Base-by-base conservation (phyloP, 768 basidiomycete species). In the Termitomyces sp. region DNA sequence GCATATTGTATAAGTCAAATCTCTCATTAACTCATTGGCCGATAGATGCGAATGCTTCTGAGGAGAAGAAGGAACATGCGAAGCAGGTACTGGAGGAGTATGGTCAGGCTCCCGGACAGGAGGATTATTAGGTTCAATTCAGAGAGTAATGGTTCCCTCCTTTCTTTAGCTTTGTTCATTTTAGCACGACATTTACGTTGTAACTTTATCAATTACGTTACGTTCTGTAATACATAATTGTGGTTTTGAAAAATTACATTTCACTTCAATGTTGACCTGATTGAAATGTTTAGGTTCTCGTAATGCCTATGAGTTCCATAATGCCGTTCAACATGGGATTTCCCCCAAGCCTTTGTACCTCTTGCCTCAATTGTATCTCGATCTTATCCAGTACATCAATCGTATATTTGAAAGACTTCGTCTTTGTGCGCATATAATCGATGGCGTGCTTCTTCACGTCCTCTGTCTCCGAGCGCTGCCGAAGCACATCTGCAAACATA, bases 361-460 rank as follows among this genome's bases (percentile, higher is more conserved):
- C 56, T 27, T 20, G 20, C 18, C 36, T 11, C 8, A 49, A 22
- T n/a, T 45, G 47, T 0, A 2, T 36, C n/a, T 47, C 34, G 12
- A 46, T 24, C 5, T 24, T n/a, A 7, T 36, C 16, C 41, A 98
- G 72, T 1, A 96, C 93, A 0, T 72, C 70, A 3, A 85, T 74
- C 0, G 94, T 96, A 68, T 98, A 98, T 1, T 85, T 88, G 66
- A 98, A 97, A 0, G 94, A 95, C 49, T 83, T 79, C 0, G 95
- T 98, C 34, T 81, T 79, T 27, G 85, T 75, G 49, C 78, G 79
- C 64, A 98, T 83, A 68, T 95, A 95, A 15, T 80, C 72, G 58
- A 98, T 92, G 3, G 87, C 81, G 69, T 94, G 88, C 2, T 72
- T 72, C 69, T 98, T 98, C 48, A 93, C 78, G 0, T 89, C 89